Evolutionary conservation across 495 filamentous ascomycete species (phyloP), one percentile per base, ranked within the genome.

Genomic region (Gamarada debralockiae): DNA sequence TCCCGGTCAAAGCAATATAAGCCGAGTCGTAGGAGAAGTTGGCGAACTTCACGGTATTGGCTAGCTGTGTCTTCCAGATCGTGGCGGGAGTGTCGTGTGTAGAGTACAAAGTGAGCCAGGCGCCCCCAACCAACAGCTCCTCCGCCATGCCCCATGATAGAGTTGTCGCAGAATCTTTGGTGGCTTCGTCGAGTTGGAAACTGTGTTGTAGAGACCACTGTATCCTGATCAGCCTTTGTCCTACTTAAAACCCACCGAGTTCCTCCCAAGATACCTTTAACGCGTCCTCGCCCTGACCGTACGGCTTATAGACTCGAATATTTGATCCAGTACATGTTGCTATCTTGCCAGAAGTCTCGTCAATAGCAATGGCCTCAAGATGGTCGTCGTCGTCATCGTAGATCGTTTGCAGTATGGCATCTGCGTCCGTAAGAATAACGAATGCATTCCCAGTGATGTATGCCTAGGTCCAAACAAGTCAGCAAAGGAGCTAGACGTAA

Each of bases 371-470:
- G 10, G 87, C 83, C 40, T 90, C 79, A 33, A 97, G 78, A 4
- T 72, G 71, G 6, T 79, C 72, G 33, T 81, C 77, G 65, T 91
- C 84, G 57, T 93, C 85, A 63, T 91, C 80, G 71, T 96, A 96
- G 53, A 91, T 88, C 0, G 92, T 97, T 70, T 97, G 92, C 27
- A 96, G 73, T 59, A 95, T 78, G 49, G 80, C 75, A 62, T 87
- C 75, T 54, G 89, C 80, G 47, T 80, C 81, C 68, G 78, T 76
- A 63, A 97, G 84, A 63, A 97, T 84, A 42, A 91, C 79, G 53
- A 97, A 77, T 53, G 89, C 86, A 67, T 85, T 86, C 55, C 93
- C 92, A 53, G 87, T 91, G 52, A 97, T 87, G 68, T 97, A 98
- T 54, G 80, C 81, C 90, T 95, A 61, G 24, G 40, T 46, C 5